Evolutionary conservation across 225 moss, liverwort and hornwort species (phyloP), one percentile per base, ranked within the genome.

Genomic region (Sphagnum contortum): DNA sequence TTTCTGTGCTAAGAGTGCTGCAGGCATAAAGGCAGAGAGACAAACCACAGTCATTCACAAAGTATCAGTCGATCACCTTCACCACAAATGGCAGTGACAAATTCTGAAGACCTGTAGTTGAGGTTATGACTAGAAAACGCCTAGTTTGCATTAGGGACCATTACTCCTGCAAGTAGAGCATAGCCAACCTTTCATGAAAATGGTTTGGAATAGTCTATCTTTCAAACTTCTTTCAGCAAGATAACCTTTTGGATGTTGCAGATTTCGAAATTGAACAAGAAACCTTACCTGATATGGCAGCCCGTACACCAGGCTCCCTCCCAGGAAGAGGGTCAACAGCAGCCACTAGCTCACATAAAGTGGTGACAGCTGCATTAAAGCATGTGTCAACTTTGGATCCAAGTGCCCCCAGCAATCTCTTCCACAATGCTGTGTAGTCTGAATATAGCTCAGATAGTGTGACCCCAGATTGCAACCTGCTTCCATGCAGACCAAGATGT

Each of bases 311-410:
- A 47, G 70, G 75, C 69, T 72, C 74, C 70, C 86, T 76, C 61
- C 74, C 81, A 60, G 86, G 86, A 65, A 86, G 79, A 50, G 66
- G 71, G 65, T 86, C 86, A 44, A 86, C 79, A 4, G 86, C 76
- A 57, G 72, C 60, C 53, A 86, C 66, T 63, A 79, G 74, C 47
- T 86, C 86, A 7, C 66, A 74, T 57, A 81, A 74, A 57, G 79
- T 61, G 49, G 76, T 71, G 12, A 86, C 78, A 59, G 86, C 76
- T 65, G 77, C 79, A 47, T 82, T 79, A 62, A 82, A 80, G 57
- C 76, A 75, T 57, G 57, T 65, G 55, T 77, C 75, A 55, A 73
- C 70, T 59, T 68, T 68, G n/a, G 86, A 82, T 63, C 79, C 77
- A 44, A 86, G 68, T 12, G 82, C 82, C 12, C 47, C 69, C 48